phyloP scores from a whole-genome alignment of 179 eudicot species.

The Vitellaria paradoxa region DNA sequence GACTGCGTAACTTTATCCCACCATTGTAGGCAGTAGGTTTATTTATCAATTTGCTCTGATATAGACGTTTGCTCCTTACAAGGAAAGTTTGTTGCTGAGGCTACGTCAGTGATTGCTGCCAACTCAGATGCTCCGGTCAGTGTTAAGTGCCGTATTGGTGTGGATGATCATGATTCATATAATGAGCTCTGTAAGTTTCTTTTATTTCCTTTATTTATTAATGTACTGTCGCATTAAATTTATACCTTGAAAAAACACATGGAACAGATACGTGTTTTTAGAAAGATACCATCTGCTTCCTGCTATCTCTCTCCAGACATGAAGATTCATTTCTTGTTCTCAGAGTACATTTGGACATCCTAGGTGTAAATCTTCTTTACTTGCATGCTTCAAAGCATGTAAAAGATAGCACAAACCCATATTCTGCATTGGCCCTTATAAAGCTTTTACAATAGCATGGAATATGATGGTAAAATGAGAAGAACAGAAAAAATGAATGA shows the following conservation, averaged over 20 bases:
- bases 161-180: conserved; percentile 90
- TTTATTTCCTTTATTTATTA: conserved; percentile 4
- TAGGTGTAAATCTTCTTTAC: not conserved
- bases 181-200: conserved; percentile 81
- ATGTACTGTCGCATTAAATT: not conserved
- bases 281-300: not conserved
- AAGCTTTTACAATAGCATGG: not conserved
- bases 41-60: conserved; percentile 29
- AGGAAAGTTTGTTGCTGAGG: conserved; percentile 96
- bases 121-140: conserved; percentile 88
- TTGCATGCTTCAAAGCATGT: not conserved
- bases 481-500: not conserved
- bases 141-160: conserved; percentile 96
- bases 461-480: not conserved
- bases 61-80: conserved; percentile 31
- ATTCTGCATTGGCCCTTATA: not conserved
- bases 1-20: not conserved
- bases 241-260: conserved; percentile 1
- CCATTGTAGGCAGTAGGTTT: not conserved
- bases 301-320: conserved; percentile 4
- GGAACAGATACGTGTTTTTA: not conserved
- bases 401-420: not conserved
- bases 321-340: not conserved
- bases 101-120: conserved; percentile 93
- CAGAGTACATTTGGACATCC: not conserved